Conservation (phyloP, 768 basidiomycete genomes). For the Pleurotus tuber-regium region DNA sequence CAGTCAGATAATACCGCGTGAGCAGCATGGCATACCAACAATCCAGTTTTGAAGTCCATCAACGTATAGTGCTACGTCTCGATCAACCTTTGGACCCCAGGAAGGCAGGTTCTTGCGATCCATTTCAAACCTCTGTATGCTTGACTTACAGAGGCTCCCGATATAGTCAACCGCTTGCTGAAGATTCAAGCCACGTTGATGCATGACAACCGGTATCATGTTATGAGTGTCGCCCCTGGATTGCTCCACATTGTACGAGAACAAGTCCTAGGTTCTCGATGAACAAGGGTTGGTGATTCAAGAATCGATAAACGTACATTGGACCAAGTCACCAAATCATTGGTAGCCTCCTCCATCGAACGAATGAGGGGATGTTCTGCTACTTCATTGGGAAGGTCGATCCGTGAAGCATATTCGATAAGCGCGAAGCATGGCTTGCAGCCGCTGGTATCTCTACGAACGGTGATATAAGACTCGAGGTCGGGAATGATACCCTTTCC, state of each 20-base stretch:
- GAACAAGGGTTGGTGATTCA: not conserved
- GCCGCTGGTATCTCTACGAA: conserved; percentile 54
- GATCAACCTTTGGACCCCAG: conserved; percentile 30
- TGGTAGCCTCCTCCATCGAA: conserved; percentile 43
- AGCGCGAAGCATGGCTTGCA: conserved; percentile 49
- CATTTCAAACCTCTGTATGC: conserved; percentile 29
- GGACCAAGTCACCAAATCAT: conserved; percentile 51
- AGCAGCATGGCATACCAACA: conserved; percentile 12
- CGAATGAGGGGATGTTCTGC: conserved; percentile 47
- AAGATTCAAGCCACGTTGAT: conserved; percentile 28
- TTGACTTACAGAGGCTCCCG: conserved; percentile 25
- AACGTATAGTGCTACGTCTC: conserved; percentile 31
- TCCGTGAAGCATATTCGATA: conserved; percentile 48
- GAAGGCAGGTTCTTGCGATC: conserved; percentile 28
- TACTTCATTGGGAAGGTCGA: conserved; percentile 54
- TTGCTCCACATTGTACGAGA: conserved; percentile 39
- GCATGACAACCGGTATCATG: conserved; percentile 39
- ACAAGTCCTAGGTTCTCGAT: conserved; percentile 30
- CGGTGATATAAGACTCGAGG: conserved; percentile 49
- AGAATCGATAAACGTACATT: conserved; percentile 27
- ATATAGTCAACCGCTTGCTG: conserved; percentile 38
- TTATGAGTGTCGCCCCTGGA: conserved; percentile 40
- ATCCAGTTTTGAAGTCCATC: conserved; percentile 39
- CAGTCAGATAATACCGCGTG: not conserved
- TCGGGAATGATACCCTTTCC: conserved; percentile 33